Evolutionary conservation across 441 rosid genomes (phyloP).

Genomic region (Caryocar brasiliense): DNA sequence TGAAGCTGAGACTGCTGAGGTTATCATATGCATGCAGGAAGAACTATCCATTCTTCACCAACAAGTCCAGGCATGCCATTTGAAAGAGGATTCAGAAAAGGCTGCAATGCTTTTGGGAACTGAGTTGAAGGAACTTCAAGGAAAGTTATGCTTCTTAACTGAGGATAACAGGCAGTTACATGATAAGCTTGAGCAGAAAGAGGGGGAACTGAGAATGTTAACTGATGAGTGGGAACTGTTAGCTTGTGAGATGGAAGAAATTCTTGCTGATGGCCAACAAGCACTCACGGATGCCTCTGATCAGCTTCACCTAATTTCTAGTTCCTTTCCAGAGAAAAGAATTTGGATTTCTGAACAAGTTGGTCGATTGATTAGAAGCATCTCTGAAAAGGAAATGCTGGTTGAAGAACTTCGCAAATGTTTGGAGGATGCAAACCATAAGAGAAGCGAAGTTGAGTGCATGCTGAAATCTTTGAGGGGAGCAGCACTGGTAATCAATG

Average conservation of each 20-base stretch:
- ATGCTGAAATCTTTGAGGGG: slow-evolving; percentile 85
- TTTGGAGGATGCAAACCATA: slow-evolving; percentile 73
- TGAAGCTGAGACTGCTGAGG: slow-evolving; percentile 94
- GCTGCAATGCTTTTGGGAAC: slow-evolving; percentile 35
- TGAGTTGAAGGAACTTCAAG: slow-evolving; percentile 50
- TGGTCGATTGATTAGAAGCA: slow-evolving; percentile 47
- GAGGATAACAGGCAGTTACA: slow-evolving; percentile 53
- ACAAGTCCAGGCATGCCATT: slow-evolving; percentile 58
- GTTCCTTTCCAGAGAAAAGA: slow-evolving; percentile 68
- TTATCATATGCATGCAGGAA: slow-evolving; percentile 86
- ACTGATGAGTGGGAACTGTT: slow-evolving; percentile 74
- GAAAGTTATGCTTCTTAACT: slow-evolving; percentile 31
- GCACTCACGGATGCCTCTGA: slow-evolving; percentile 59
- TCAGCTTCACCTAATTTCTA: slow-evolving; percentile 64
- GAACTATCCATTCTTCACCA: slow-evolving; percentile 82
- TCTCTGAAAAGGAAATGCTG: slow-evolving; percentile 65
- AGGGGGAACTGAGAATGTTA: slow-evolving; percentile 41
- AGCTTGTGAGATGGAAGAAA: slow-evolving; percentile 64
- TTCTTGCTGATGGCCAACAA: slow-evolving; percentile 65
- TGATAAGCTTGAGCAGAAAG: slow-evolving; percentile 52
- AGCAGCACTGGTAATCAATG: slow-evolving; percentile 74
- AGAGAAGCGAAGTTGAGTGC: slow-evolving; percentile 62
- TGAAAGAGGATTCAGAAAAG: slow-evolving; percentile 54
- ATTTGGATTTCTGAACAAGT: slow-evolving; percentile 89
- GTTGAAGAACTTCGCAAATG: slow-evolving; percentile 79